A percentile compares a stretch with the other conserved stretches of the same genome.
phyloP scores from a whole-genome alignment of 179 eudicot species.

The Beta macrorhiza region DNA sequence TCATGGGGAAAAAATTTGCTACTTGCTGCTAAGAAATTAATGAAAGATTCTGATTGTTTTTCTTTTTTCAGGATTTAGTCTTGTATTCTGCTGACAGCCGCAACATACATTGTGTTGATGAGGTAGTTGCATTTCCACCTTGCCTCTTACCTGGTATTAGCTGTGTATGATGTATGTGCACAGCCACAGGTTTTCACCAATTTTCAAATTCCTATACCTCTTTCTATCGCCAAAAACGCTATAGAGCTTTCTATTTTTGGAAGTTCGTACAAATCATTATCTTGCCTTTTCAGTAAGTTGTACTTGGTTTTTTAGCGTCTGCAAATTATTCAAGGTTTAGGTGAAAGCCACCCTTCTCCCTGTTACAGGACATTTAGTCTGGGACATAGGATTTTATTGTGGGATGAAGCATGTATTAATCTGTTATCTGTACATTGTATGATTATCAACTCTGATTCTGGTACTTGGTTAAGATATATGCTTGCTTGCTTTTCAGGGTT shows the following conservation, averaged over 20 bases:
- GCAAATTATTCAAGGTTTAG: background rate
- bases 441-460: background rate
- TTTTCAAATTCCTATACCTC: background rate
- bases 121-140: slow-evolving; percentile 42
- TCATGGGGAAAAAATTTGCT: background rate
- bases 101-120: slow-evolving; percentile 84
- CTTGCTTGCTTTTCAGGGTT: too few species aligned
- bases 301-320: background rate
- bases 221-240: background rate
- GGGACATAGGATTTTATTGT: background rate
- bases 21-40: slow-evolving; percentile 2
- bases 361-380: background rate
- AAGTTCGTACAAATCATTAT: background rate
- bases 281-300: background rate
- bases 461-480: background rate
- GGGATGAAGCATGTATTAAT: background rate
- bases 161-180: background rate
- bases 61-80: slow-evolving; percentile 57
- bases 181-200: background rate
- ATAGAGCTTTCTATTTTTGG: background rate
- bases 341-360: background rate
- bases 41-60: slow-evolving; percentile 10
- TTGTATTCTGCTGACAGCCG: slow-evolving; percentile 82
- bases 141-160: background rate
- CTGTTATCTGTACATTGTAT: background rate